Evolutionary conservation across 805 yeast species (phyloP).

Genomic region (Cyberlindnera euphorbiae): DNA sequence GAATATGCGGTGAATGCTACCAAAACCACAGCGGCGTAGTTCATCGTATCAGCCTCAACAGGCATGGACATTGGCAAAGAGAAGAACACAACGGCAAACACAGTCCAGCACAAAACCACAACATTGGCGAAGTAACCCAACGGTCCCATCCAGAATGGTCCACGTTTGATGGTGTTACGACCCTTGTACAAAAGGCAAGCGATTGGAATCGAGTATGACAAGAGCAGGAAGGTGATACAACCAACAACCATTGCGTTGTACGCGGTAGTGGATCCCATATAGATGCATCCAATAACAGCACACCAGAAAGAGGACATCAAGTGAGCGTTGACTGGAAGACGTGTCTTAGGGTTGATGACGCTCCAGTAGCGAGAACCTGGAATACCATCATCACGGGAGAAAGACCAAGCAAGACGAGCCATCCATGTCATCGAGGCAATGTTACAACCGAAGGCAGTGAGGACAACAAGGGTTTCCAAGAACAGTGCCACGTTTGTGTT

Average conservation of each 20-base stretch:
- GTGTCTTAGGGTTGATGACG: constrained; percentile 39
- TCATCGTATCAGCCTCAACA: constrained; percentile 57
- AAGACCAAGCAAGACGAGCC: constrained; percentile 63
- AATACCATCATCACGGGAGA: constrained; percentile 60
- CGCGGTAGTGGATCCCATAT: constrained; percentile 63
- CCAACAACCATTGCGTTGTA: constrained; percentile 61
- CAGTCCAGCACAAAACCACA: constrained; percentile 51
- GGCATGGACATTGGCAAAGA: constrained; percentile 64
- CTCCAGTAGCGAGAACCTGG: constrained; percentile 50
- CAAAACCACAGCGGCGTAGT: constrained; percentile 57
- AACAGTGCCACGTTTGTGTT: constrained; percentile 51
- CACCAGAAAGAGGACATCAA: constrained; percentile 47
- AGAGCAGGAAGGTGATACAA: constrained; percentile 51
- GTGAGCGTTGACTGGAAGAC: constrained; percentile 59
- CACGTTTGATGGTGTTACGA: constrained; percentile 49
- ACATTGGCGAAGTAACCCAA: constrained; percentile 47
- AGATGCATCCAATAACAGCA: constrained; percentile 55
- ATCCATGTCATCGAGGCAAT: constrained; percentile 65
- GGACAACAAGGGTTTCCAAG: constrained; percentile 43
- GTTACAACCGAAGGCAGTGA: constrained; percentile 55
- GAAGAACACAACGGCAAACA: constrained; percentile 55
- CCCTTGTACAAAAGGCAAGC: constrained; percentile 43
- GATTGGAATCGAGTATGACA: constrained; percentile 56
- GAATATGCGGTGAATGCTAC: constrained; percentile 42
- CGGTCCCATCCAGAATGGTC: constrained; percentile 64